phyloP scores from a whole-genome alignment of 2,329 filamentous ascomycete species.

The Claviceps fusiformis region DNA sequence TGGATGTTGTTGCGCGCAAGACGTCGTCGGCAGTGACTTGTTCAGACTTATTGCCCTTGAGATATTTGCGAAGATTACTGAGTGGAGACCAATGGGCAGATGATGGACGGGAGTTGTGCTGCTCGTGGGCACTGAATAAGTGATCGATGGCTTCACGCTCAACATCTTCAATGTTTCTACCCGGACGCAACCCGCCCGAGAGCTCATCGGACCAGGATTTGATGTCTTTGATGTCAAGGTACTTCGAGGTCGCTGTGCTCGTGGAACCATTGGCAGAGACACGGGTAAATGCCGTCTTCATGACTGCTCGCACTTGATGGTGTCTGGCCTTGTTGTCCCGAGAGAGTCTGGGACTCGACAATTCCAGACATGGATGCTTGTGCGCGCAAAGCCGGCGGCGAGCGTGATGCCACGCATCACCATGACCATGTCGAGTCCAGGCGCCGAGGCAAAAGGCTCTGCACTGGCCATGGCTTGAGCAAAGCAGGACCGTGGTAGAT shows the following conservation, averaged over 20 bases:
- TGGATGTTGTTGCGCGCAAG: slow-evolving; percentile 12
- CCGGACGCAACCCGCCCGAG: slow-evolving; percentile 24
- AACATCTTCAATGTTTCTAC: slow-evolving; percentile 29
- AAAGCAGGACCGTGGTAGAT: neutral
- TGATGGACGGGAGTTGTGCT: neutral
- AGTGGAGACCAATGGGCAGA: slow-evolving; percentile 12
- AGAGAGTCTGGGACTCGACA: slow-evolving; percentile 27
- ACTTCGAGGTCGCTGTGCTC: slow-evolving; percentile 16
- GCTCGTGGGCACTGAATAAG: slow-evolving; percentile 23
- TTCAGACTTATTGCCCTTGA: slow-evolving; percentile 12
- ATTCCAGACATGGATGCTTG: slow-evolving; percentile 33
- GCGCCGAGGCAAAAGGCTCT: slow-evolving; percentile 35
- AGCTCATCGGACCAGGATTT: slow-evolving; percentile 25
- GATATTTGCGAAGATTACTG: slow-evolving; percentile 21
- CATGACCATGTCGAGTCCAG: slow-evolving; percentile 30
- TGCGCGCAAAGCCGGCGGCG: slow-evolving; percentile 29
- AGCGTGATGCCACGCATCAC: slow-evolving; percentile 26
- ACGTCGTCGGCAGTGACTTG: slow-evolving; percentile 11
- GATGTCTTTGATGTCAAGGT: slow-evolving; percentile 21
- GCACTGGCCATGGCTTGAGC: slow-evolving; percentile 9
- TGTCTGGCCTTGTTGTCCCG: slow-evolving; percentile 29
- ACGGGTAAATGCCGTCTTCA: slow-evolving; percentile 28
- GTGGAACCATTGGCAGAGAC: slow-evolving; percentile 20
- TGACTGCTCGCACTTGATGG: slow-evolving; percentile 21
- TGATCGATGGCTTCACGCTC: slow-evolving; percentile 31